Evolutionary conservation across 2,329 filamentous ascomycete species (phyloP).

Genomic region (Aspergillaceae sp.): DNA sequence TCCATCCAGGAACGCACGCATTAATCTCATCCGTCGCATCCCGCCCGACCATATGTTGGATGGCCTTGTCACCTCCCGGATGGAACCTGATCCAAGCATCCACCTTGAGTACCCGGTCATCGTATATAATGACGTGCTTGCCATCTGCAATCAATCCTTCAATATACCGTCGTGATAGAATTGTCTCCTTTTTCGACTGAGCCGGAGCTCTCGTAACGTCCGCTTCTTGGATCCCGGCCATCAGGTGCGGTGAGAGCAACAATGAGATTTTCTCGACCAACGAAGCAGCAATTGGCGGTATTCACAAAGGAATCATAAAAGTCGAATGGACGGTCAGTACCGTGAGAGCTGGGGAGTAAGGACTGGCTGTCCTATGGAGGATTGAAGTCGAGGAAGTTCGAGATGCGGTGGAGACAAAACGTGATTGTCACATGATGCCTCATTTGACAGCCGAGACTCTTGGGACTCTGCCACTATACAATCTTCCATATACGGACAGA

Average conservation of each 20-base stretch:
- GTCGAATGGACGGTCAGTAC: not conserved
- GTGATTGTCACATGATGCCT: too few species aligned
- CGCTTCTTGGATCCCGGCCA: conserved; percentile 12
- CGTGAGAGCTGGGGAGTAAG: not conserved
- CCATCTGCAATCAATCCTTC: conserved; percentile 80
- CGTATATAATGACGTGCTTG: conserved; percentile 68
- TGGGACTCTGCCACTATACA: too few species aligned
- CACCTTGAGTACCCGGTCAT: conserved; percentile 73
- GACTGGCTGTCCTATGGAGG: not conserved
- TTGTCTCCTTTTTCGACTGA: conserved; percentile 35
- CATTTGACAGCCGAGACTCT: too few species aligned
- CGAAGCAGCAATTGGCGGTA: not conserved
- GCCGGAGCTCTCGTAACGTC: conserved; percentile 5
- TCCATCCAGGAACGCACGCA: conserved; percentile 52
- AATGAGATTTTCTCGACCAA: not conserved
- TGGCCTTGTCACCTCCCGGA: conserved; percentile 83
- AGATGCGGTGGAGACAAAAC: not conserved
- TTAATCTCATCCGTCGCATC: conserved; percentile 93
- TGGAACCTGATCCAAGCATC: conserved; percentile 86
- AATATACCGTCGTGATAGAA: conserved; percentile 57
- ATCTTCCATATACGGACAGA: too few species aligned
- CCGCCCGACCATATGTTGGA: conserved; percentile 84
- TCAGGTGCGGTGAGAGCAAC: conserved; percentile 7
- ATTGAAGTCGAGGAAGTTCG: not conserved
- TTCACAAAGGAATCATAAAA: not conserved